Base-by-base conservation (phyloP, 2,329 filamentous ascomycete genomes). In the Hymenoscyphus fraxineus region DNA sequence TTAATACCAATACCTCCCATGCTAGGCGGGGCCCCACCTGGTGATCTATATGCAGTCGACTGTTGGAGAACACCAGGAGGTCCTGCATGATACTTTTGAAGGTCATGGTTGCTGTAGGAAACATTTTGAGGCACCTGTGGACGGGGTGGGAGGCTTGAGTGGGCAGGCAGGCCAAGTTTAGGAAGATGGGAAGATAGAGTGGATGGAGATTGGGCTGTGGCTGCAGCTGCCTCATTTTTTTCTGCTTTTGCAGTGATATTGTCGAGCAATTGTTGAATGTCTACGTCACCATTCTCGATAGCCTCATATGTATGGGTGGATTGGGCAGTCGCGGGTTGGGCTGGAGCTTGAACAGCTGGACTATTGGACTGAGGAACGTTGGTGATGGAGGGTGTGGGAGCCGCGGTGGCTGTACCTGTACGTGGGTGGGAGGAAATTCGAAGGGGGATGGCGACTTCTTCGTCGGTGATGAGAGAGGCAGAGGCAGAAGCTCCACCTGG, bases 161-260 rank as follows among this genome's bases (percentile, higher is more conserved):
- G 74, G 51, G 70, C 62, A 47, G 74, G 72, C 40, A 76, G 70
- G 59, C 68, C 66, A 57, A 63, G 59, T 67, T 70, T 68, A 58
- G 68, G 66, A 62, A 70, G 64, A 62, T 62, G 60, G 62, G 68
- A 64, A 63, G 65, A 61, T 63, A 67, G 70, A 67, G 64, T 67
- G 67, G 69, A 63, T 63, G 69, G 68, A 58, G 67, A 66, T 59
- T 64, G 64, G 61, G 60, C 54, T 38, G 63, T 55, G 59, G 66
- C n/a, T 39, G 64, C 63, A 51, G 44, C 44, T 38, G 67, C 41
- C 58, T 72, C 73, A 69, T 72, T 74, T 62, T 71, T 74, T 64
- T 75, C 74, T 61, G 74, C 75, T 72, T 75, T 76, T 44, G 75
- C 75, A 62, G 74, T 76, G 64, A 76, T 76, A 63, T 75, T 76